These are phyloP conservation scores for Centaurea solstitialis DNA, from an alignment of 129 eudicot species.

Conservation along the genomic window DNA sequence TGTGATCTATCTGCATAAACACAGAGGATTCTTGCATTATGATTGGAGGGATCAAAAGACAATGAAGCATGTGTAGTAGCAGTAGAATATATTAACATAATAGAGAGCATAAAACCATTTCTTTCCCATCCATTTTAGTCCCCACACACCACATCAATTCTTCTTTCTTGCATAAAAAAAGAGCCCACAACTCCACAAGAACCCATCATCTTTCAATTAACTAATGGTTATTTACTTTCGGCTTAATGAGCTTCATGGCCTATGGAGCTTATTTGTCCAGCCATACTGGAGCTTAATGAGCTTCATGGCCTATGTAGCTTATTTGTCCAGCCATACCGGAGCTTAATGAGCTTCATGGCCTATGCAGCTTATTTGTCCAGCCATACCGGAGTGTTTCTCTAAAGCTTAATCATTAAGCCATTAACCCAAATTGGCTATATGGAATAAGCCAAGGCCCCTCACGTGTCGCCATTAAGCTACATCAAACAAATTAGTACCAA, in stretches of 20 bases:
- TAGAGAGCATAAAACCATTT: constrained; percentile 5
- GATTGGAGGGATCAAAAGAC: background rate
- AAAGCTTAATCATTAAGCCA: background rate
- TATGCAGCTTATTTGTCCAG: too few species aligned
- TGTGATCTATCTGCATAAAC: background rate
- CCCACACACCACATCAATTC: constrained; percentile 15
- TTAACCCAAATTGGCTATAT: background rate
- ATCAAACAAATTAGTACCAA: background rate
- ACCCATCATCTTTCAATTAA: background rate
- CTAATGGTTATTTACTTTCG: too few species aligned
- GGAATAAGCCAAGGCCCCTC: background rate
- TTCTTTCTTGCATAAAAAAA: constrained; percentile 8
- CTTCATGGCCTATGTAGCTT: too few species aligned
- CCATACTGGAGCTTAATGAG: background rate
- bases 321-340: background rate
- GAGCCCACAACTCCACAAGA: background rate
- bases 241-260: background rate
- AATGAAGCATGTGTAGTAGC: constrained; percentile 26
- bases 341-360: background rate
- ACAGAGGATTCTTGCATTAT: constrained; percentile 9
- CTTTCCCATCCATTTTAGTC: constrained; percentile 12
- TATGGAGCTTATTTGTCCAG: too few species aligned
- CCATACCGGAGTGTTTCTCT: background rate
- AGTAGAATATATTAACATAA: constrained; percentile 21
- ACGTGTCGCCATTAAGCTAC: background rate